phyloP scores from a whole-genome alignment of 768 basidiomycete species.

The Rhodotorula kratochvilovae region DNA sequence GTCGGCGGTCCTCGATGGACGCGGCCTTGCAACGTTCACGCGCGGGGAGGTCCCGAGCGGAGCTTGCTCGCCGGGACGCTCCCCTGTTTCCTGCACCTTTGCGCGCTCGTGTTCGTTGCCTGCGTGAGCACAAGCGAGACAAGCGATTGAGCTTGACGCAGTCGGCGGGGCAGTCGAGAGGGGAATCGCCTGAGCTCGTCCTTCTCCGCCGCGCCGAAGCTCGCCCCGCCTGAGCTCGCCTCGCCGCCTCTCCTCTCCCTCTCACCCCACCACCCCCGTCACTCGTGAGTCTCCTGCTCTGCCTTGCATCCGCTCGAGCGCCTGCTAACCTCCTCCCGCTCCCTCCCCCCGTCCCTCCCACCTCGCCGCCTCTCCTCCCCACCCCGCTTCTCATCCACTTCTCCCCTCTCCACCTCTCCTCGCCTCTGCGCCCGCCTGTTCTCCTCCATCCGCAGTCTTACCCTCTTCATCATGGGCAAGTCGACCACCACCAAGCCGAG shows the following conservation, averaged over 20 bases:
- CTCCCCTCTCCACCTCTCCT: too few relatives aligned
- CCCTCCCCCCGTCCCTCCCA: neutral
- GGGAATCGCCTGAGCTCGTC: neutral
- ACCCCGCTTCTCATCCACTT: neutral
- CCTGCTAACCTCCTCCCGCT: neutral
- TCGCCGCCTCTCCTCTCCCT: neutral
- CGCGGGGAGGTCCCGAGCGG: conserved; percentile 3
- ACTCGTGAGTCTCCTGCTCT: neutral
- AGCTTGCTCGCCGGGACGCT: conserved; percentile 10
- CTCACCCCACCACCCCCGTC: neutral
- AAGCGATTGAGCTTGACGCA: neutral
- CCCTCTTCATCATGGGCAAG: conserved; percentile 24
- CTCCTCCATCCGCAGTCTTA: neutral
- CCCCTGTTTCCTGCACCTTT: neutral
- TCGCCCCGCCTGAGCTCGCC: neutral
- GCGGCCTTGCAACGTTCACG: neutral
- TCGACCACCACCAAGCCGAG: conserved; percentile 35
- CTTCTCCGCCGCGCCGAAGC: neutral
- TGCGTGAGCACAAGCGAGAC: neutral
- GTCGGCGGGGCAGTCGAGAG: neutral
- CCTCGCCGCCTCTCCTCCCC: neutral
- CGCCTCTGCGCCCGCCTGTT: neutral
- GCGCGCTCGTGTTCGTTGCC: too few relatives aligned
- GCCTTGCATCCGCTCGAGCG: neutral
- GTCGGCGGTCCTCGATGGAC: neutral